Evolutionary conservation across 192 early-diverging fungal species (phyloP).

Genomic region (Entomortierella beljakovae): DNA sequence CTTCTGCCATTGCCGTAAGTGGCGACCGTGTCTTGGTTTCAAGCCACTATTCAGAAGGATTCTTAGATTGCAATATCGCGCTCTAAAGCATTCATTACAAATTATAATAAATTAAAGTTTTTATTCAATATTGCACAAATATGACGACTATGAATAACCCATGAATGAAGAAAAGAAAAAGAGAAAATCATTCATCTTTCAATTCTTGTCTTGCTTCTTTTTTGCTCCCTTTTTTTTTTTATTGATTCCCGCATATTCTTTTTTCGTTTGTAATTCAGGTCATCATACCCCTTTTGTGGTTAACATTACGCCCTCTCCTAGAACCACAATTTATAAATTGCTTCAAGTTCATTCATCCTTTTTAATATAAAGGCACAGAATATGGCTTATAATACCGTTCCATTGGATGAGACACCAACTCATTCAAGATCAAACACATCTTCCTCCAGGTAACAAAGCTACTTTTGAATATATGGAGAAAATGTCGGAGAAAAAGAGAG

Average conservation of each 20-base stretch:
- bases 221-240: no score
- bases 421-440: no score
- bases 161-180: no score
- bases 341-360: background rate
- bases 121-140: background rate
- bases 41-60: constrained; percentile 37
- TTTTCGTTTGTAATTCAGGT: no score
- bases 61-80: constrained; percentile 44
- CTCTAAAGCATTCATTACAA: no score
- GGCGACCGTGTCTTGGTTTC: constrained; percentile 33
- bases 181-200: no score
- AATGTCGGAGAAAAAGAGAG: background rate
- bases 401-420: constrained; percentile 11
- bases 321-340: no score
- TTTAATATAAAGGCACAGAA: background rate
- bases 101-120: background rate
- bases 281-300: no score
- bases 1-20: constrained; percentile 29
- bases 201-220: no score
- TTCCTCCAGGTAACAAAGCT: constrained; percentile 6
- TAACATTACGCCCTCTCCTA: no score
- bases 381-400: constrained; percentile 11
- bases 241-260: no score
- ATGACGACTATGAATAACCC: no score
- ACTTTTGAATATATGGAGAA: background rate